These are phyloP conservation scores for Cystobasidium tubakii DNA, from an alignment of 768 basidiomycete species.

Conservation along the genomic window DNA sequence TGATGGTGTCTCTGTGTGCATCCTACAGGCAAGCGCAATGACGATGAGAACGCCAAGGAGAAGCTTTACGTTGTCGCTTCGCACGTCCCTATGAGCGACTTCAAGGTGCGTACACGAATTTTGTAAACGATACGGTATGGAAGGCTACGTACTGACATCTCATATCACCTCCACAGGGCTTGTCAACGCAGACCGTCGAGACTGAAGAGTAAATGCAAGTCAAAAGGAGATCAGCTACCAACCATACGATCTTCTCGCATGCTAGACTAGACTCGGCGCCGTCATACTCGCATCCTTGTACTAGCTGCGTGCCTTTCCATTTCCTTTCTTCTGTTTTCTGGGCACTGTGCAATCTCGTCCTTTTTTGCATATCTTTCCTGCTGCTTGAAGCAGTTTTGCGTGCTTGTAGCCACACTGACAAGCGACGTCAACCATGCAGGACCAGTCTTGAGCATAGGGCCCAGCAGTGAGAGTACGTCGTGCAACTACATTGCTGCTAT, in stretches of 20 bases:
- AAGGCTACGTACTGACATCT: neutral
- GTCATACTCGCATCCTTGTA: neutral
- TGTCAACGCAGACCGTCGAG: conserved; percentile 41
- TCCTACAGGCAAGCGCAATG: conserved; percentile 84
- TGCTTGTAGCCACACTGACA: too few species aligned
- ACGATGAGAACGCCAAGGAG: conserved; percentile 97
- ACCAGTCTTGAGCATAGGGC: too few species aligned
- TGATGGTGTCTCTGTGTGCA: neutral
- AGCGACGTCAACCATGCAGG: too few species aligned
- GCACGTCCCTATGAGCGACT: conserved; percentile 59
- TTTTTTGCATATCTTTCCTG: neutral
- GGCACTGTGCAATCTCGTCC: neutral
- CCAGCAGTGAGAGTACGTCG: too few species aligned
- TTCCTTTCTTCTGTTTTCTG: neutral
- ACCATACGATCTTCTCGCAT: neutral
- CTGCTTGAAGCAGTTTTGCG: too few species aligned
- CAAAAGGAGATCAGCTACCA: neutral
- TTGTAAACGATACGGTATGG: too few species aligned
- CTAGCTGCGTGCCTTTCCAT: neutral
- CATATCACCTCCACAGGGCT: conserved; percentile 33
- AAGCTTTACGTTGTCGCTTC: conserved; percentile 89
- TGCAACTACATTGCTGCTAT: too few species aligned
- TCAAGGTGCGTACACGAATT: conserved; percentile 87
- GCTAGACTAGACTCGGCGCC: neutral
- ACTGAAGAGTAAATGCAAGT: conserved; percentile 42